Percentiles rank a stretch among this genome's conserved stretches.
Conservation (phyloP, 2,329 filamentous ascomycete genomes). For the Dendrostoma leiphaemia region DNA sequence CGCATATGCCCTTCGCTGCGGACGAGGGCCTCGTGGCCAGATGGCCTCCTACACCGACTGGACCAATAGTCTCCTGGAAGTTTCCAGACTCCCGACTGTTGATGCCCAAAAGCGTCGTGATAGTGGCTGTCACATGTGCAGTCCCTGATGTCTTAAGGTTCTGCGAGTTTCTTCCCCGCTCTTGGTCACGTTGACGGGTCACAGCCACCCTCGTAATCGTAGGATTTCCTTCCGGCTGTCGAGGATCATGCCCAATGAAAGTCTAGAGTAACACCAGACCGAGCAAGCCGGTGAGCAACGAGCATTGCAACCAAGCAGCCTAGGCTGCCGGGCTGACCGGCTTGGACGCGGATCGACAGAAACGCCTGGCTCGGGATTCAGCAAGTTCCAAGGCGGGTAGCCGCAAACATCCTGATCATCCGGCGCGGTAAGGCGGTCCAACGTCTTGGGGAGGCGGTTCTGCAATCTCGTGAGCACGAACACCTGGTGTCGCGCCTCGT, state of each 20-base stretch:
- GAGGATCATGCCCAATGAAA: background rate
- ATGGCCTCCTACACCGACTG: too few species aligned
- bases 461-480: too few species aligned
- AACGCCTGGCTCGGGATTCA: background rate
- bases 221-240: background rate
- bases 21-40: too few species aligned
- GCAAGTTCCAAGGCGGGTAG: background rate
- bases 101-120: background rate
- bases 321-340: background rate
- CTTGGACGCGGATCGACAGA: background rate
- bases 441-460: too few species aligned
- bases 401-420: background rate
- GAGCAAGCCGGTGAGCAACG: background rate
- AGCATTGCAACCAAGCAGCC: background rate
- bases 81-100: background rate
- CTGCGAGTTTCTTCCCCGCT: background rate
- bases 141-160: background rate
- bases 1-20: too few species aligned
- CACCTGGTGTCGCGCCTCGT: background rate
- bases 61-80: too few species aligned
- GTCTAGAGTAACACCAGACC: background rate
- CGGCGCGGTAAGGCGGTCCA: too few species aligned
- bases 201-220: constrained; percentile 4
- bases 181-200: background rate
- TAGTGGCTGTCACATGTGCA: background rate